These are phyloP conservation scores for Taxillus chinensis DNA, from an alignment of 164 flowering plant genomes.

Conservation along the genomic window DNA sequence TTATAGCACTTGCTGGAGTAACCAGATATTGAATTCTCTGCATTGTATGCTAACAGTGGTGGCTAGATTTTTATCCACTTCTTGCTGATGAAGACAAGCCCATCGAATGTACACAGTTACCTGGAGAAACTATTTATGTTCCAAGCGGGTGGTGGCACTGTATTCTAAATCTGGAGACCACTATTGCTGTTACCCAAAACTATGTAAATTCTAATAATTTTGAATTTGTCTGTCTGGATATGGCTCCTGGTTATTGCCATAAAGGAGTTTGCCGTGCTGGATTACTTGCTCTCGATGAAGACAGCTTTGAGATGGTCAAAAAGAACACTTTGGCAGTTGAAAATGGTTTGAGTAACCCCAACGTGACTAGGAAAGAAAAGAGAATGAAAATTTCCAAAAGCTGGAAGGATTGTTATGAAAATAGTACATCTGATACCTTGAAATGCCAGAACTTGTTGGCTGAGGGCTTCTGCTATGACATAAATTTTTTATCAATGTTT, in stretches of 20 bases:
- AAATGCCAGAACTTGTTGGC: constrained; percentile 17
- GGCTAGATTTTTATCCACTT: constrained; percentile 94
- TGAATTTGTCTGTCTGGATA: constrained; percentile 87
- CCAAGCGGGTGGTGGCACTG: constrained; percentile 99
- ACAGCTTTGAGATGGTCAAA: constrained; percentile 16
- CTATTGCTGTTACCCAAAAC: constrained; percentile 93
- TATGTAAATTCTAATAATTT: constrained; percentile 82
- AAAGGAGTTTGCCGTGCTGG: constrained; percentile 98
- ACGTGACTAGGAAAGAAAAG: constrained; percentile 46
- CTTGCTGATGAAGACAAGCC: constrained; percentile 89
- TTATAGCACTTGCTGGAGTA: neutral
- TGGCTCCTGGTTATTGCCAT: constrained; percentile 93
- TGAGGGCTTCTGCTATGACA: constrained; percentile 46
- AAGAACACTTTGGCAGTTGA: constrained; percentile 12
- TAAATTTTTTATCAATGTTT: constrained; percentile 55
- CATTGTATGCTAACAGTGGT: constrained; percentile 58
- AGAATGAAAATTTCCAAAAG: constrained; percentile 28
- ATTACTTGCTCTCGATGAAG: constrained; percentile 67
- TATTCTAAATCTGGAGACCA: constrained; percentile 82
- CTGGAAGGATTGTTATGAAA: constrained; percentile 12
- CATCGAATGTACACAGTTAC: constrained; percentile 84
- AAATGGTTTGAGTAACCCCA: constrained; percentile 23
- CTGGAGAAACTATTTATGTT: constrained; percentile 95
- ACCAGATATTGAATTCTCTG: neutral
- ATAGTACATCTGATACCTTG: constrained; percentile 19